Evolutionary conservation across 768 basidiomycete genomes (phyloP).

Genomic region (Albatrellus ellisii): DNA sequence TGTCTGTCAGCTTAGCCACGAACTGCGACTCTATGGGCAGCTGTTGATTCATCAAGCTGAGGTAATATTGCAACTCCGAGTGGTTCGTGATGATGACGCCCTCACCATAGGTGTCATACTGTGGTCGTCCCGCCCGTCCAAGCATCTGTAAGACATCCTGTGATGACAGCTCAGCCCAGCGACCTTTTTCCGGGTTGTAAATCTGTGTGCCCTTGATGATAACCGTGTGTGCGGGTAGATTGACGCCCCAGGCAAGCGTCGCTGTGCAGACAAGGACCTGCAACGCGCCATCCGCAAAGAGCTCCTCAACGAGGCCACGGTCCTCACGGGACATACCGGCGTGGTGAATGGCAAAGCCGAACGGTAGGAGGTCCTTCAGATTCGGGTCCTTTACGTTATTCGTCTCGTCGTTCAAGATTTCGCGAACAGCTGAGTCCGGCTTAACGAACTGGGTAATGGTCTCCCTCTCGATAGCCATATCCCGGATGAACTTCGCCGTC

Average conservation of each 20-base stretch:
- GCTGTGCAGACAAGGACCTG: constrained; percentile 96
- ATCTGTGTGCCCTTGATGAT: constrained; percentile 99
- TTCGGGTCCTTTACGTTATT: constrained; percentile 72
- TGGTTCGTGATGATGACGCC: constrained; percentile 99
- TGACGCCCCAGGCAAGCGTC: constrained; percentile 99
- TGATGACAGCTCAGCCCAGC: constrained; percentile 90
- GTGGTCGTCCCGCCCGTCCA: constrained; percentile 92
- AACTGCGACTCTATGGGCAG: constrained; percentile 96
- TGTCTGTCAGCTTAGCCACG: constrained; percentile 84
- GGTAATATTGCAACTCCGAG: constrained; percentile 91
- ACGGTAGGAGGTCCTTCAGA: constrained; percentile 81
- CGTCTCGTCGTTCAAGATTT: constrained; percentile 79
- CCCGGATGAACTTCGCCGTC: constrained; percentile 88
- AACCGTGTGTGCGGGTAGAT: constrained; percentile 92
- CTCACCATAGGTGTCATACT: constrained; percentile 95
- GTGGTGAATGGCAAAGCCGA: constrained; percentile 96
- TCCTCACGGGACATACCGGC: constrained; percentile 93
- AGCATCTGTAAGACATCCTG: constrained; percentile 99
- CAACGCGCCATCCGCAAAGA: constrained; percentile 85
- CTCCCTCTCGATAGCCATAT: constrained; percentile 93
- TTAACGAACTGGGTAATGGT: constrained; percentile 94
- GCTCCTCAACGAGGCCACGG: constrained; percentile 82
- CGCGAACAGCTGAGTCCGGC: constrained; percentile 82
- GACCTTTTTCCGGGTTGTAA: constrained; percentile 97
- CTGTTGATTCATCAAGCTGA: constrained; percentile 92